Conservation (phyloP, 805 yeast species). For the Pichia cabralensis region DNA sequence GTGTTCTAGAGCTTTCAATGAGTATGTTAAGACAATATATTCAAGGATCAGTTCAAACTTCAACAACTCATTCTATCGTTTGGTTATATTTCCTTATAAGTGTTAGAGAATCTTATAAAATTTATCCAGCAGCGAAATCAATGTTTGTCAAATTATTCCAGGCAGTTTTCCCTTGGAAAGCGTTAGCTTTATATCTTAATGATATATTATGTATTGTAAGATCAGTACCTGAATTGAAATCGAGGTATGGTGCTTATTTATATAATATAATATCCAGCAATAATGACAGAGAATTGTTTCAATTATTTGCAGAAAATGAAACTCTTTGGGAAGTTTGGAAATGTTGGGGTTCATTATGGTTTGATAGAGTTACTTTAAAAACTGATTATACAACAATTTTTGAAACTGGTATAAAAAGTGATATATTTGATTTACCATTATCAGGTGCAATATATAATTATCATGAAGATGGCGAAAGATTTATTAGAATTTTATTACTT, state of each 20-base stretch:
- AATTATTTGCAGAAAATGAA: conserved; percentile 31
- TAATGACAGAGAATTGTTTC: too few relatives aligned
- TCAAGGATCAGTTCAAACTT: conserved; percentile 60
- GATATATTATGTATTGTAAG: conserved; percentile 35
- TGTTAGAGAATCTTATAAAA: conserved; percentile 43
- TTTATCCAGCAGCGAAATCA: conserved; percentile 34
- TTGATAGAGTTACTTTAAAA: conserved; percentile 47
- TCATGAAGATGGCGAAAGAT: conserved; percentile 40
- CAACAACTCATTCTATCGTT: conserved; percentile 64
- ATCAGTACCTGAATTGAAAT: conserved; percentile 16
- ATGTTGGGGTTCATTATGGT: conserved; percentile 82
- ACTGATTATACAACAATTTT: conserved; percentile 38
- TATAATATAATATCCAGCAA: conserved; percentile 32
- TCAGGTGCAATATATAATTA: conserved; percentile 47
- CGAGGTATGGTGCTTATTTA: conserved; percentile 4
- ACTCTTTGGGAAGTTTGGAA: conserved; percentile 70
- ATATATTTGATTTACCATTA: conserved; percentile 51
- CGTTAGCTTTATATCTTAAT: conserved; percentile 53
- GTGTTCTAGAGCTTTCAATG: conserved; percentile 59
- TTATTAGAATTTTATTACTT: conserved; percentile 40
- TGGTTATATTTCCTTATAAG: conserved; percentile 69
- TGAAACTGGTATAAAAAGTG: conserved; percentile 48
- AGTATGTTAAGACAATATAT: conserved; percentile 57
- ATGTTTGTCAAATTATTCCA: conserved; percentile 43
- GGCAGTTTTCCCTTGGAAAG: conserved; percentile 60